Evolutionary conservation across 371 early-diverging fungal genomes (phyloP).

Genomic region (Apophysomyces sp.): DNA sequence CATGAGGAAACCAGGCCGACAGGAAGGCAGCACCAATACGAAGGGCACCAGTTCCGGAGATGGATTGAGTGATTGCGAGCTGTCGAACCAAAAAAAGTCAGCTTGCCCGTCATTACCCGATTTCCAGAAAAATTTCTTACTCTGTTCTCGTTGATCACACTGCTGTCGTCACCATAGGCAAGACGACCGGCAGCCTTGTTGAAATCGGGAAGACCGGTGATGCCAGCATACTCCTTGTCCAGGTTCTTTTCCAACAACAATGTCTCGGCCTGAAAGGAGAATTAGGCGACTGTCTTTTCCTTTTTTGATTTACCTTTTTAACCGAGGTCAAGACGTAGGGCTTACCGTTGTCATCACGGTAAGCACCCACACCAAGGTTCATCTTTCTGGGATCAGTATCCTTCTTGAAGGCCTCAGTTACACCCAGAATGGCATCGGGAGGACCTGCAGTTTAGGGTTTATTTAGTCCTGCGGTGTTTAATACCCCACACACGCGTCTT

Average conservation of each 20-base stretch:
- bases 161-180: conserved; percentile 83
- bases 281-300: neutral
- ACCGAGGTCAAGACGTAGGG: conserved; percentile 91
- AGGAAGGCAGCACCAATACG: conserved; percentile 95
- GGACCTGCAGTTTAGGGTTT: conserved; percentile 58
- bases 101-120: neutral
- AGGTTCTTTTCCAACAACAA: conserved; percentile 62
- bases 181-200: conserved; percentile 81
- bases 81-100: conserved; percentile 24
- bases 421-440: conserved; percentile 95
- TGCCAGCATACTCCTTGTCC: conserved; percentile 97
- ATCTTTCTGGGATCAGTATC: conserved; percentile 91
- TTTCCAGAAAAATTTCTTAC: conserved; percentile 39
- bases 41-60: conserved; percentile 97
- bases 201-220: conserved; percentile 89
- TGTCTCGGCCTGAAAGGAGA: conserved; percentile 73
- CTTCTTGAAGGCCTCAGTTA: conserved; percentile 95
- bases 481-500: neutral
- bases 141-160: conserved; percentile 70
- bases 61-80: conserved; percentile 90
- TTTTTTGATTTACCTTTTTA: conserved; percentile 61
- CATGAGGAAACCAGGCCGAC: conserved; percentile 75
- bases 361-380: conserved; percentile 98
- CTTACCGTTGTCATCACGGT: conserved; percentile 93
- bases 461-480: conserved; percentile 1